phyloP scores from a whole-genome alignment of 1,284 basidiomycete genomes.

The Cystobasidium slooffiae region DNA sequence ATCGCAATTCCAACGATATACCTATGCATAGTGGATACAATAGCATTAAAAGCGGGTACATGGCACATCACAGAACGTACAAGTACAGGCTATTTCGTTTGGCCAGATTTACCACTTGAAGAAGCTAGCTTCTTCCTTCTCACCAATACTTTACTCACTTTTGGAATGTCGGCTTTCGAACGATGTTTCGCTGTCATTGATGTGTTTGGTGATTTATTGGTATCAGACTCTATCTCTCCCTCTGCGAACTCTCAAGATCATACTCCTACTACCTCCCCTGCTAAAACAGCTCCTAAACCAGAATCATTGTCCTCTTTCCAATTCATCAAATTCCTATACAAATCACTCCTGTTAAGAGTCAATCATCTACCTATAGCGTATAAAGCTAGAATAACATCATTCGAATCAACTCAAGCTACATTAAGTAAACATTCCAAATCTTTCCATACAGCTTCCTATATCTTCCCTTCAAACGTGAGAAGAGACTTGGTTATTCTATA shows the following conservation, averaged over 20 bases:
- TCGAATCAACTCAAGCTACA: conserved; percentile 46
- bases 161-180: conserved; percentile 51
- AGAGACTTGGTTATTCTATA: conserved; percentile 49
- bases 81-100: conserved; percentile 47
- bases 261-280: conserved; percentile 42
- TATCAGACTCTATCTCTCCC: background rate
- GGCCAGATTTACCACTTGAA: conserved; percentile 39
- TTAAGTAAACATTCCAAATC: conserved; percentile 49
- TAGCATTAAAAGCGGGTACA: conserved; percentile 52
- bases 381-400: conserved; percentile 41
- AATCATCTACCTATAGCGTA: conserved; percentile 32
- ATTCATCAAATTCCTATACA: conserved; percentile 26
- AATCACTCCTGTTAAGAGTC: conserved; percentile 27
- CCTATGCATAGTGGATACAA: conserved; percentile 53
- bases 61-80: conserved; percentile 54
- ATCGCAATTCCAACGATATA: conserved; percentile 52
- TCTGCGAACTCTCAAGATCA: conserved; percentile 10
- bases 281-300: conserved; percentile 4
- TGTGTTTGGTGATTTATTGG: conserved; percentile 8
- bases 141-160: conserved; percentile 53
- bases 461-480: conserved; percentile 48
- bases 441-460: conserved; percentile 51
- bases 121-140: conserved; percentile 55
- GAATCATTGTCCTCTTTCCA: background rate
- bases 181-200: conserved; percentile 27